phyloP scores from a whole-genome alignment of 2,329 filamentous ascomycete species.

The Zymoseptoria crescenta region DNA sequence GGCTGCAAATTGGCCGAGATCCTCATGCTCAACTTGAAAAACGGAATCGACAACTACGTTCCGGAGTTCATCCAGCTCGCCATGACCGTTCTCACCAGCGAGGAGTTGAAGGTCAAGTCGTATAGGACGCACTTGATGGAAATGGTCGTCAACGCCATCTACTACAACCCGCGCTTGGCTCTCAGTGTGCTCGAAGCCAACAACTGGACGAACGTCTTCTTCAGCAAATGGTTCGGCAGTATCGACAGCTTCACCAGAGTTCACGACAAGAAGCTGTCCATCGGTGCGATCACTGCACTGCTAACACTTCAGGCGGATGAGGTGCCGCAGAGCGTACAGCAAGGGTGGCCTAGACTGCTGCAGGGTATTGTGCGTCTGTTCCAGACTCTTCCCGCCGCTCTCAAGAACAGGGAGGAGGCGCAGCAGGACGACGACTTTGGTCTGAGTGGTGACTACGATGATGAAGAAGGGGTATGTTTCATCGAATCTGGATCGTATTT shows the following conservation, averaged over 20 bases:
- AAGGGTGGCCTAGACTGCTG: constrained; percentile 87
- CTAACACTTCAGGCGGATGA: constrained; percentile 71
- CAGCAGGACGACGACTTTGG: constrained; percentile 75
- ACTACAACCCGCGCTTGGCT: constrained; percentile 86
- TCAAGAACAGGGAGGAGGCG: constrained; percentile 88
- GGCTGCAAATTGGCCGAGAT: constrained; percentile 96
- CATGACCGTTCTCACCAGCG: constrained; percentile 69
- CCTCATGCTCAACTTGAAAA: constrained; percentile 90
- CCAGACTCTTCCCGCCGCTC: constrained; percentile 76
- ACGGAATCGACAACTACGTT: constrained; percentile 79
- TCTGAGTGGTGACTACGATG: constrained; percentile 64
- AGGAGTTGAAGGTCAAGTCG: constrained; percentile 80
- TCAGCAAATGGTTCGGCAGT: constrained; percentile 94
- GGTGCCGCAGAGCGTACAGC: constrained; percentile 84
- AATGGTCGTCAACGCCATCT: constrained; percentile 96
- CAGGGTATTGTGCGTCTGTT: constrained; percentile 86
- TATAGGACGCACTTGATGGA: constrained; percentile 97
- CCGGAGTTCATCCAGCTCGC: constrained; percentile 82
- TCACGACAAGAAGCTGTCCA: constrained; percentile 97
- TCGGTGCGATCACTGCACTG: constrained; percentile 82
- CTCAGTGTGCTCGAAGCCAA: constrained; percentile 84
- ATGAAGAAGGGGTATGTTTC: constrained; percentile 53
- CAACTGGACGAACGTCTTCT: constrained; percentile 97
- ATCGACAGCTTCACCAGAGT: constrained; percentile 90
- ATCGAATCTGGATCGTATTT: background rate